Base-by-base conservation (phyloP, 257 asterid species). In the Solanum chmielewskii region DNA sequence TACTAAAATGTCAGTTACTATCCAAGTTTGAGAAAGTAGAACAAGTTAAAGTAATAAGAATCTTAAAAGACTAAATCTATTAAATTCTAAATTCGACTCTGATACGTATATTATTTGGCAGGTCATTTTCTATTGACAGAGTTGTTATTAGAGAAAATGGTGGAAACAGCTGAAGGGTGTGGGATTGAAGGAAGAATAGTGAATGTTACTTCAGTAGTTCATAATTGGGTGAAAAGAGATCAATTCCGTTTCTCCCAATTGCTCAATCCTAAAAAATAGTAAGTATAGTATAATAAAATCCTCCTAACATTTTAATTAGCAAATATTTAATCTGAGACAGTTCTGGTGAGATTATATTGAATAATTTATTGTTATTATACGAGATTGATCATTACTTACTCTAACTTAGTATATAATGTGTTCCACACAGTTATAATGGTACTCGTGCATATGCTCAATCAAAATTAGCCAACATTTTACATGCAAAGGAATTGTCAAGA, bases 91-190 rank as follows among this genome's bases (percentile, higher is more conserved):
- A 47, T 13, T 2, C 20, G 7, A 47, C 16, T 39, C 9, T 39
- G 9, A 39, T 39, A 39, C 42, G 9, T 39, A 18, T 83, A 69
- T 35, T 20, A 8, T 29, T 84, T 84, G 90, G 87, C 91, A 95
- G 99, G 99, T 85, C 99, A 96, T 92, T 97, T 95, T 90, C 86
- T 93, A 42, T 81, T 95, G 88, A 96, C 99, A 86, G 97, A 96
- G 71, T 90, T 95, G 97, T 91, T 97, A 87, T 45, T 97, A 70
- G 98, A 89, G 77, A 97, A 90, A 91, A 95, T 97, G 96, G 93
- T 89, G 86, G 96, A 96, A 88, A 97, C 99, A 62, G 97, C 99
- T 31, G 87, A 90, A 91, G 90, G 89, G 86, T 88, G 86, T 23
- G 89, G 97, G 49, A 91, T 94, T n/a, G 89, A 96, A 86, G 99